Base-by-base conservation (phyloP, 2,329 filamentous ascomycete genomes). In the Ploettnerulaceae sp. region DNA sequence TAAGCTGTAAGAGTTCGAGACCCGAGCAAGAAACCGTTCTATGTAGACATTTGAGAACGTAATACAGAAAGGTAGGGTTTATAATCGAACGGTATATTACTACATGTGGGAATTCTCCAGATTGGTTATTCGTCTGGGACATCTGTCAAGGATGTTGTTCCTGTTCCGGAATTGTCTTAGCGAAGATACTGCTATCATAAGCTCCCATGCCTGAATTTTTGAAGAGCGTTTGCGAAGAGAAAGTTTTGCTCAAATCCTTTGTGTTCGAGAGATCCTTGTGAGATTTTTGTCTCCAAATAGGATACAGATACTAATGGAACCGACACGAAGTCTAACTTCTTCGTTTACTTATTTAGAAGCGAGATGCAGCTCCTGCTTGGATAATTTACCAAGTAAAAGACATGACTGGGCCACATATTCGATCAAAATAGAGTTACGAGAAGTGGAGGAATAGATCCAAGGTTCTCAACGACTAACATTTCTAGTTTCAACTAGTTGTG, bases 201-300 rank as follows among this genome's bases (percentile, higher is more conserved):
- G 45, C 14, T 18, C 29, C 25, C 51, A 51, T 54, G 14, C 43
- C 48, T 7, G 42, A 36, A 21, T 49, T 51, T 28, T 21, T 35
- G 34, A 54, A 47, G 2, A 49, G 34, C 45, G 49, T 46, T n/a
- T 45, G 22, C 4, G 45, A 44, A 8, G 46, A 47, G n/a, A 38
- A 34, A 12, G 41, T 25, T 35, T 49, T 54, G 22, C 29, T 47
- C 9, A 54, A 22, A 3, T 35, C 39, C 36, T 54, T 49, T 7
- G 48, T 51, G 20, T 49, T 15, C 37, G 44, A 32, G 51, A 54
- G 4, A 54, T 45, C 41, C 37, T 49, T 22, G 44, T 51, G 12
- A 54, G 42, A 24, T 51, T 54, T 32, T 51, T 54, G 6, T 48
- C 29, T 7, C 51, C 51, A 15, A 51, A 49, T 14, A 54, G 41